Percentiles rank a stretch among this genome's conserved stretches.
These are phyloP conservation scores for Fusarium sulawesiense DNA, from an alignment of 2,329 filamentous ascomycete genomes.

Conservation along the genomic window DNA sequence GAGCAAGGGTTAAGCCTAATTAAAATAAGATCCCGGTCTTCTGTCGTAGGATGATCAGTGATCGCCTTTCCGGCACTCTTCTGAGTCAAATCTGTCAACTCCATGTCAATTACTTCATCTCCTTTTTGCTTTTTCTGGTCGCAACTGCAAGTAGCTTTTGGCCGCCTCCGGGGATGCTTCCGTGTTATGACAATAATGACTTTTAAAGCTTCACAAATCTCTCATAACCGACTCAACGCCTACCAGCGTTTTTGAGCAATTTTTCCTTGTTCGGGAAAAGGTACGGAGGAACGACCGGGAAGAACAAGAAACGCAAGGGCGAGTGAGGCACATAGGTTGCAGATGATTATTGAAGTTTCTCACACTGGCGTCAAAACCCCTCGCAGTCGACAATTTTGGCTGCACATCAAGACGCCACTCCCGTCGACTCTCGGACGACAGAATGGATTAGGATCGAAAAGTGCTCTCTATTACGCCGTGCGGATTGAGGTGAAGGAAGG, in stretches of 20 bases:
- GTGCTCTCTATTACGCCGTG: neutral
- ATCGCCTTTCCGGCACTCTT: constrained; percentile 42
- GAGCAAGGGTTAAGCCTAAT: constrained; percentile 40
- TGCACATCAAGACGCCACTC: constrained; percentile 36
- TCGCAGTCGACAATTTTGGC: constrained; percentile 18
- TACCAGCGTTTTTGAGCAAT: constrained; percentile 11
- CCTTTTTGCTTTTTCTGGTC: constrained; percentile 40
- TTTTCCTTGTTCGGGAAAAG: neutral
- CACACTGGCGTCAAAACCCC: constrained; percentile 30
- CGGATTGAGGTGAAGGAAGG: constrained; percentile 12
- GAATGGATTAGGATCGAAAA: constrained; percentile 14
- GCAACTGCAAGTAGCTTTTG: constrained; percentile 33
- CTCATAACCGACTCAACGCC: constrained; percentile 1
- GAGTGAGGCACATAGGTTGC: constrained; percentile 14
- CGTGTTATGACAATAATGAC: constrained; percentile 10
- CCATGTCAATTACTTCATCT: constrained; percentile 40
- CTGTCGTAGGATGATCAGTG: constrained; percentile 39
- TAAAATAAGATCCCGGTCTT: constrained; percentile 24
- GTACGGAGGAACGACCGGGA: neutral
- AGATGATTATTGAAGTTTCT: constrained; percentile 18
- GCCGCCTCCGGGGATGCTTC: constrained; percentile 23
- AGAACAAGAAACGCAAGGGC: constrained; percentile 1
- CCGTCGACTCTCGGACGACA: constrained; percentile 17
- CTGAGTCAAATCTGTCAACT: constrained; percentile 48
- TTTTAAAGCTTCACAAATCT: constrained; percentile 5